phyloP scores from a whole-genome alignment of 208 protist species.

The Sergeia podlipaevii region DNA sequence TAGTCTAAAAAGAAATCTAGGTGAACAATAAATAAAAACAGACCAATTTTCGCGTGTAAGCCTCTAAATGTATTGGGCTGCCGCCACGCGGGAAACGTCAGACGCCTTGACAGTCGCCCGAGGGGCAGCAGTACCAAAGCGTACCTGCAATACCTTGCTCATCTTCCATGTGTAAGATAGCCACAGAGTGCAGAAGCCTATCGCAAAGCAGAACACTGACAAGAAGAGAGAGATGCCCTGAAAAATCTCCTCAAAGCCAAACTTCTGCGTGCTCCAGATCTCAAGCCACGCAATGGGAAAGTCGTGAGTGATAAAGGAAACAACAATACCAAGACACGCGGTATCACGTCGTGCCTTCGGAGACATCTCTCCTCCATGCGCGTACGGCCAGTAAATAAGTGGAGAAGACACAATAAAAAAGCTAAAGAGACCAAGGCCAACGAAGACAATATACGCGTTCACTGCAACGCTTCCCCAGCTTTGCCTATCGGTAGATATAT shows the following conservation, averaged over 20 bases:
- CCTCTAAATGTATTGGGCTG: slow-evolving; percentile 8
- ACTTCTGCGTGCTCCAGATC: slow-evolving; percentile 56
- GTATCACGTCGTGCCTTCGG: slow-evolving; percentile 48
- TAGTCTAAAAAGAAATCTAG: slow-evolving; percentile 14
- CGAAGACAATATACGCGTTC: slow-evolving; percentile 60
- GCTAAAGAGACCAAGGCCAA: slow-evolving; percentile 35
- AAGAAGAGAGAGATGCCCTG: slow-evolving; percentile 71
- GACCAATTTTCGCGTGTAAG: neutral
- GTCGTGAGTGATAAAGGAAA: slow-evolving; percentile 65
- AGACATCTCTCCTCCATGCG: slow-evolving; percentile 61
- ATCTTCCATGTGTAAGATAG: slow-evolving; percentile 73
- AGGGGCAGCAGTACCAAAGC: slow-evolving; percentile 30
- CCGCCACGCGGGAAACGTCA: slow-evolving; percentile 1
- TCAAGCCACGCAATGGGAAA: slow-evolving; percentile 76
- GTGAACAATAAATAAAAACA: neutral
- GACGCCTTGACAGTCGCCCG: slow-evolving; percentile 5
- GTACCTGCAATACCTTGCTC: slow-evolving; percentile 67
- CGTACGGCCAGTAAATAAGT: slow-evolving; percentile 76
- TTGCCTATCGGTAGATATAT: no score
- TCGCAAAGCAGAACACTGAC: slow-evolving; percentile 48
- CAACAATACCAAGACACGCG: slow-evolving; percentile 32
- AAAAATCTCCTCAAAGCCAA: slow-evolving; percentile 50
- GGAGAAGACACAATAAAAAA: slow-evolving; percentile 41
- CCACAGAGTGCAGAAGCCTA: slow-evolving; percentile 75
- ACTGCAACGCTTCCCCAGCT: no score